These are phyloP conservation scores for Aspergillus transmontanensis DNA, from an alignment of 2,329 filamentous ascomycete species.

Conservation along the genomic window DNA sequence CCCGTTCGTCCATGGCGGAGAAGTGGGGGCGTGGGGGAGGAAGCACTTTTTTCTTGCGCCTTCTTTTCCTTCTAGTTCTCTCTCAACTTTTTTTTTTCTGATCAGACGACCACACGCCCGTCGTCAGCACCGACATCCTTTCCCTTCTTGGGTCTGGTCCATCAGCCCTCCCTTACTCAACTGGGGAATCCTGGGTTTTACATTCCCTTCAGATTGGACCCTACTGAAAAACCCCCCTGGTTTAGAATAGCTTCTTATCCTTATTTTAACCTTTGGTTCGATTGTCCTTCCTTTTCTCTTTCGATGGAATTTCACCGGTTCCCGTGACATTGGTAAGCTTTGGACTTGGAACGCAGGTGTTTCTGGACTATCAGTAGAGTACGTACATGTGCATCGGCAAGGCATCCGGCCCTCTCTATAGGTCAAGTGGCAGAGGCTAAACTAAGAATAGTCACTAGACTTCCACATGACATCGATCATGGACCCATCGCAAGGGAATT, in stretches of 20 bases:
- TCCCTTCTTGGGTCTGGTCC: slow-evolving; percentile 11
- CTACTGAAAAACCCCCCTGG: not conserved
- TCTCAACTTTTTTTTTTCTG: slow-evolving; percentile 24
- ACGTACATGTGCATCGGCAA: slow-evolving; percentile 10
- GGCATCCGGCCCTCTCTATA: slow-evolving; percentile 11
- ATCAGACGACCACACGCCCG: slow-evolving; percentile 25
- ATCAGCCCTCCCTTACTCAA: slow-evolving; percentile 7
- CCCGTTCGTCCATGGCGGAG: slow-evolving; percentile 28
- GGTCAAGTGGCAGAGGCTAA: slow-evolving; percentile 4
- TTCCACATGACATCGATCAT: slow-evolving; percentile 21
- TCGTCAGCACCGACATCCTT: slow-evolving; percentile 21
- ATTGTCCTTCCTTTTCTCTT: not conserved
- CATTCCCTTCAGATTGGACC: not conserved
- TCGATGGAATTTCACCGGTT: not conserved
- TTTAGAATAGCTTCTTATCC: not conserved
- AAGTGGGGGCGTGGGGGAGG: slow-evolving; percentile 31
- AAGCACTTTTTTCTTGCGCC: slow-evolving; percentile 6
- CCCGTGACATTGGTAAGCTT: not conserved
- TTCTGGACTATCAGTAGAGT: not conserved
- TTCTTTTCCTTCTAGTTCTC: slow-evolving; percentile 11
- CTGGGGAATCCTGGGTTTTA: slow-evolving; percentile 9
- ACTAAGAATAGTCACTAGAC: slow-evolving; percentile 19
- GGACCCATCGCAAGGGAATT: slow-evolving; percentile 15
- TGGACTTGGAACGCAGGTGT: not conserved
- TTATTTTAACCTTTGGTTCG: not conserved